phyloP scores from a whole-genome alignment of 148 eudicot species.

The Arctostaphylos glauca region DNA sequence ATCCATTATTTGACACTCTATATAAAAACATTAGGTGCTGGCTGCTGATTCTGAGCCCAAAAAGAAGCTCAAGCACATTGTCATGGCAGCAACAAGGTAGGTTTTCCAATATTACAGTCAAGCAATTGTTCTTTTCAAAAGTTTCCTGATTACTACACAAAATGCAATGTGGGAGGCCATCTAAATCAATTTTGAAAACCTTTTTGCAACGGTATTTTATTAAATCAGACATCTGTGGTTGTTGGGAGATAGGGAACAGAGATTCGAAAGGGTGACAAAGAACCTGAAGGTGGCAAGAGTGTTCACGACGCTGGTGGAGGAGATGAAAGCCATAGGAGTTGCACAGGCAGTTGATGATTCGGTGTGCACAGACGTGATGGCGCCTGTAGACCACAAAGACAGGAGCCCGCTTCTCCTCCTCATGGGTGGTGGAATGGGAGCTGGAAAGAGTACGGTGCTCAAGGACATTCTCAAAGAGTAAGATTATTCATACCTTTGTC shows the following conservation, averaged over 20 bases:
- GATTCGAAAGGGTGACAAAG: slow-evolving; percentile 87
- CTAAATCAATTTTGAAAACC: too few species aligned
- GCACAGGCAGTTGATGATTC: slow-evolving; percentile 65
- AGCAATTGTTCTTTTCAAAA: neutral
- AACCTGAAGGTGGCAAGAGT: slow-evolving; percentile 92
- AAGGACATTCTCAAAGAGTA: slow-evolving; percentile 98
- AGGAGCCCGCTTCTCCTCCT: slow-evolving; percentile 92
- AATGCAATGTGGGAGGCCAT: too few species aligned
- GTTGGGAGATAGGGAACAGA: slow-evolving; percentile 65
- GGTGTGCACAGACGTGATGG: slow-evolving; percentile 94
- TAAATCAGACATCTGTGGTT: neutral
- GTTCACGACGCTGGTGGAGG: slow-evolving; percentile 85
- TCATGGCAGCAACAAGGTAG: slow-evolving; percentile 92
- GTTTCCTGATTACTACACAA: neutral
- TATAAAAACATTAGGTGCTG: slow-evolving; percentile 52
- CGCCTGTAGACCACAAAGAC: slow-evolving; percentile 87
- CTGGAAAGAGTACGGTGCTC: slow-evolving; percentile 98
- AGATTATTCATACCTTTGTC: slow-evolving; percentile 18
- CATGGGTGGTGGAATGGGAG: slow-evolving; percentile 99
- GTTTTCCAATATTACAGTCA: neutral
- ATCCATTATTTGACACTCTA: too few species aligned
- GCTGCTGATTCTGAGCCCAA: slow-evolving; percentile 79
- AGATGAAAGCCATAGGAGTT: slow-evolving; percentile 91
- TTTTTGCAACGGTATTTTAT: neutral
- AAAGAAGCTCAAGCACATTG: slow-evolving; percentile 88